These are phyloP conservation scores for Fusarium sp. DNA, from an alignment of 2,329 filamentous ascomycete species.

Conservation along the genomic window DNA sequence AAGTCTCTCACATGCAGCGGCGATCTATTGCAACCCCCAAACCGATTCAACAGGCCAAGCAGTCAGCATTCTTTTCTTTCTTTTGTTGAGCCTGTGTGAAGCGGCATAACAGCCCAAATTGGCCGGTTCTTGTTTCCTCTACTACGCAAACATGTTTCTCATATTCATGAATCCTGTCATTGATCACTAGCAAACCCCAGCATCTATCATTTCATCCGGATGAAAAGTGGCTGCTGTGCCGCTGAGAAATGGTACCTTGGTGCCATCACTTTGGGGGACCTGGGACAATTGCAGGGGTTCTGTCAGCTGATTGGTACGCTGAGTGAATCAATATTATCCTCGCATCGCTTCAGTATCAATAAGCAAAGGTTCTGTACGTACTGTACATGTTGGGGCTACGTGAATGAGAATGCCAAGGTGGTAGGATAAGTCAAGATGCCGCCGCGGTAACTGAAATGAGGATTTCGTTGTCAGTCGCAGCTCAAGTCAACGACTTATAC, in stretches of 20 bases:
- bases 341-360: neutral
- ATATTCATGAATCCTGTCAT: too few relatives aligned
- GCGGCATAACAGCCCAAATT: neutral
- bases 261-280: slow-evolving; percentile 17
- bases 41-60: neutral
- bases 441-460: neutral
- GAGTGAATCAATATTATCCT: slow-evolving; percentile 6
- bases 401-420: neutral
- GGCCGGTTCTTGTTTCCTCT: neutral
- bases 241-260: slow-evolving; percentile 9
- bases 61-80: slow-evolving; percentile 18
- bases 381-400: neutral
- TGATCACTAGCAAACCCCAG: too few relatives aligned
- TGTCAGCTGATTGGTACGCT: slow-evolving; percentile 14
- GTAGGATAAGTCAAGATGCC: neutral
- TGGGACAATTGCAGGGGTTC: slow-evolving; percentile 30
- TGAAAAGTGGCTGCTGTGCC: slow-evolving; percentile 15
- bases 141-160: neutral
- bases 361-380: neutral
- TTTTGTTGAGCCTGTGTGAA: neutral
- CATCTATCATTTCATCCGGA: neutral
- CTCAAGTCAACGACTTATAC: neutral
- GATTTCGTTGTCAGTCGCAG: neutral
- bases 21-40: slow-evolving; percentile 14
- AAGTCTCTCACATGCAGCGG: slow-evolving; percentile 29